Conservation (phyloP, 257 asterid species). For the Solanum acaule region DNA sequence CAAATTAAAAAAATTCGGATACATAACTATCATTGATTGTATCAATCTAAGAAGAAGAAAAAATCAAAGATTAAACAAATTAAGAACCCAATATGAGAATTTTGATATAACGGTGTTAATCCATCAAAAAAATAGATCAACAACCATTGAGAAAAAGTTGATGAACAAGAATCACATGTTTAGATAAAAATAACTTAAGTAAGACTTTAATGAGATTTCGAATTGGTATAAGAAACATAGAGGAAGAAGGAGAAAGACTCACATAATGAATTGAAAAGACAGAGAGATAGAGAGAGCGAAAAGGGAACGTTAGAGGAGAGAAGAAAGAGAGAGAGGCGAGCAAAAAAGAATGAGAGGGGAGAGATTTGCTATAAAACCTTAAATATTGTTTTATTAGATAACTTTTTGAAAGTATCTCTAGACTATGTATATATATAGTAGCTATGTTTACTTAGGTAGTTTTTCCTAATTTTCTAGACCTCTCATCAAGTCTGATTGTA, state of each 20-base stretch:
- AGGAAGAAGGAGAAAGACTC: neutral
- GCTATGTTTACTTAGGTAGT: neutral
- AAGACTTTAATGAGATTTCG: neutral
- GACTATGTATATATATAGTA: too few relatives aligned
- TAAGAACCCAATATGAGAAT: neutral
- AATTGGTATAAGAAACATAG: too few relatives aligned
- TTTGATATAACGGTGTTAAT: too few relatives aligned
- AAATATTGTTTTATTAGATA: too few relatives aligned
- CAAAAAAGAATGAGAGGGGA: neutral
- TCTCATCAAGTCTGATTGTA: neutral
- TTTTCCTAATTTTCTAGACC: neutral
- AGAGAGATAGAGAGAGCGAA: neutral
- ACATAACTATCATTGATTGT: neutral
- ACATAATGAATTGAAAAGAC: neutral
- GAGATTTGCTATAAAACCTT: neutral
- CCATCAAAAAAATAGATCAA: neutral
- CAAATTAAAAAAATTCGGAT: rapidly evolving
- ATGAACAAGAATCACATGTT: neutral
- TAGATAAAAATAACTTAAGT: too few relatives aligned
- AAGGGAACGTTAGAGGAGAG: neutral
- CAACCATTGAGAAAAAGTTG: neutral
- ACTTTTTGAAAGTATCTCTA: neutral
- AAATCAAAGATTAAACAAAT: too few relatives aligned
- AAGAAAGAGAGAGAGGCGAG: neutral
- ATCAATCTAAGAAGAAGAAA: neutral